Conservation (phyloP, 1,284 basidiomycete genomes). For the Anthracocystis walkeri region DNA sequence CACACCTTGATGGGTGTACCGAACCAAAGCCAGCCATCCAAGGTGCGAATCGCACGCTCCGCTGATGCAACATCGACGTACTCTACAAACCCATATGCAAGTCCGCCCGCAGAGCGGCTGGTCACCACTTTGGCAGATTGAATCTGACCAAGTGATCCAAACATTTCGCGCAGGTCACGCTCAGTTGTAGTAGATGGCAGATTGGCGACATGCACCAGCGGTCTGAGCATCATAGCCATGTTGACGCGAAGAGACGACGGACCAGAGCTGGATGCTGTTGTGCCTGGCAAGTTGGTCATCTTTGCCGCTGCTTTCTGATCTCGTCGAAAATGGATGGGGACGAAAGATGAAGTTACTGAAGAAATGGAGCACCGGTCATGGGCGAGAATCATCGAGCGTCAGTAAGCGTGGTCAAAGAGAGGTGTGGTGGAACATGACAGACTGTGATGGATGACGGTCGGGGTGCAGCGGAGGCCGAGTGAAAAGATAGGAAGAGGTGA, state of each 20-base stretch:
- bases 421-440: neutral
- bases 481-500: no score
- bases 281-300: conserved; percentile 27
- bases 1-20: conserved; percentile 76
- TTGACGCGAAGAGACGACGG: conserved; percentile 18
- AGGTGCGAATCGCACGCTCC: conserved; percentile 93
- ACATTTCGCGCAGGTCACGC: conserved; percentile 88
- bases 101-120: conserved; percentile 79
- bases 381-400: neutral
- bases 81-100: conserved; percentile 98
- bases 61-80: conserved; percentile 93
- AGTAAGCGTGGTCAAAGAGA: neutral
- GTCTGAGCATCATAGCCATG: conserved; percentile 19
- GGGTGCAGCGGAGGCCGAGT: neutral
- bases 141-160: conserved; percentile 92
- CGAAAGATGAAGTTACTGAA: neutral
- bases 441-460: neutral
- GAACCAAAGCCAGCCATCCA: conserved; percentile 97
- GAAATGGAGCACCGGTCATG: no score
- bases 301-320: neutral
- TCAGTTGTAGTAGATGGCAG: conserved; percentile 85
- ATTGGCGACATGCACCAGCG: conserved; percentile 70
- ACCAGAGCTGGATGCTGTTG: conserved; percentile 8
- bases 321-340: neutral
- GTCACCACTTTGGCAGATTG: conserved; percentile 99